Percentiles rank a stretch among this genome's conserved stretches.
Conservation (phyloP, 2,329 filamentous ascomycete species). For the Ampelomyces quisqualis region DNA sequence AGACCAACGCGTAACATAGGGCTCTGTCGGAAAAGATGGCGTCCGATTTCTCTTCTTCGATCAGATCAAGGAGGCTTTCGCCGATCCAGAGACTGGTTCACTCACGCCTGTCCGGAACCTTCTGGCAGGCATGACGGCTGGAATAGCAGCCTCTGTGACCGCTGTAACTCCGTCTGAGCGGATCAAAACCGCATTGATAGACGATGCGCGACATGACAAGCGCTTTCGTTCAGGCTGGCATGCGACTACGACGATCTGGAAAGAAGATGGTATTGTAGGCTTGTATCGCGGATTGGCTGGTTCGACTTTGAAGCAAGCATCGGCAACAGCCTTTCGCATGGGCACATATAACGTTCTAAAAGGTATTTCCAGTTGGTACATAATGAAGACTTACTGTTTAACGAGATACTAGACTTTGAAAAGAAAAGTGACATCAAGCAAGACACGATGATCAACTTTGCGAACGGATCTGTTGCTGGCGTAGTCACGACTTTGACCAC, state of each 20-base stretch:
- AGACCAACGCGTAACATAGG: constrained; percentile 35
- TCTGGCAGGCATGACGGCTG: constrained; percentile 64
- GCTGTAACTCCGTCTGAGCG: constrained; percentile 68
- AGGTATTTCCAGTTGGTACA: not conserved
- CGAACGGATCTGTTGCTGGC: constrained; percentile 62
- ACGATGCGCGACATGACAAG: constrained; percentile 56
- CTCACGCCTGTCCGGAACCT: constrained; percentile 59
- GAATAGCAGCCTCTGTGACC: constrained; percentile 61
- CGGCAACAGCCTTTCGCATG: constrained; percentile 62
- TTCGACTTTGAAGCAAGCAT: constrained; percentile 64
- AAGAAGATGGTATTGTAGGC: constrained; percentile 55
- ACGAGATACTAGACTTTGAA: constrained; percentile 49
- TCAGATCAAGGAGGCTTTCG: constrained; percentile 60
- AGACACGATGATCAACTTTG: constrained; percentile 59
- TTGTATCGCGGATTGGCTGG: constrained; percentile 61
- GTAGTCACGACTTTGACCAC: constrained; percentile 61
- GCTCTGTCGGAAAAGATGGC: constrained; percentile 64
- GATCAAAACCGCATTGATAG: constrained; percentile 68
- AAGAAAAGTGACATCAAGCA: constrained; percentile 51
- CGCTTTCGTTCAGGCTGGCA: constrained; percentile 55
- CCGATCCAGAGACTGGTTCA: constrained; percentile 57
- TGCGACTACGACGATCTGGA: constrained; percentile 52
- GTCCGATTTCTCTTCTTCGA: constrained; percentile 68
- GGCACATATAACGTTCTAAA: constrained; percentile 65
- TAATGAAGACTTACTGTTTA: not conserved